Evolutionary conservation across 148 eudicot species (phyloP).

Genomic region (Heliamphora exappendiculata): DNA sequence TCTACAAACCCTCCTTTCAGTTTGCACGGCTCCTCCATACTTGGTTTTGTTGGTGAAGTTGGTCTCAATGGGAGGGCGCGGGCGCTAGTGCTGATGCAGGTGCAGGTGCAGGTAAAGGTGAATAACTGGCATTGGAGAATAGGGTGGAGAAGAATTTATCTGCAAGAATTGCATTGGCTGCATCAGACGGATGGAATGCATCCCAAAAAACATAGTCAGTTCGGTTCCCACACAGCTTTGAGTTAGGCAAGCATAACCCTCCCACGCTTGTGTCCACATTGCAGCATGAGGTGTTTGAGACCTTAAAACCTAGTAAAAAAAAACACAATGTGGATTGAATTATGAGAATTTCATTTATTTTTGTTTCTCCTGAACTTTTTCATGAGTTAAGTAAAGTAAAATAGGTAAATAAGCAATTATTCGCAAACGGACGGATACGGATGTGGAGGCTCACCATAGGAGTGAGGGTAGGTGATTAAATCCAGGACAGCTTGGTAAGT

Average conservation of each 20-base stretch:
- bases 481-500: conserved; percentile 56
- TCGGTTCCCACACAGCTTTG: conserved; percentile 58
- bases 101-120: not conserved
- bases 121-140: conserved; percentile 20
- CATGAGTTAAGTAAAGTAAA: too few species aligned
- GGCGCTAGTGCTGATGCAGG: not conserved
- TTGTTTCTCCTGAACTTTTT: too few species aligned
- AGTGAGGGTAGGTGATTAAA: conserved; percentile 46
- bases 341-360: too few species aligned
- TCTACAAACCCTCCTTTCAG: too few species aligned
- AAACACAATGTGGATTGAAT: not conserved
- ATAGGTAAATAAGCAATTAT: too few species aligned
- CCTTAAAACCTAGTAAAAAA: conserved; percentile 51
- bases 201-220: conserved; percentile 85
- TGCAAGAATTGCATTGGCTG: conserved; percentile 74
- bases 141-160: conserved; percentile 41
- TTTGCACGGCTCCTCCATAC: too few species aligned
- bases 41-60: not conserved
- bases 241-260: conserved; percentile 75
- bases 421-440: too few species aligned
- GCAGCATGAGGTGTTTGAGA: conserved; percentile 79
- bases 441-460: conserved; percentile 36
- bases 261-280: conserved; percentile 66
- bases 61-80: conserved; percentile 3
- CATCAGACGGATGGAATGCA: conserved; percentile 89